Base-by-base conservation (phyloP, 1,139 yeast genomes). In the Yamadazyma friedrichii region DNA sequence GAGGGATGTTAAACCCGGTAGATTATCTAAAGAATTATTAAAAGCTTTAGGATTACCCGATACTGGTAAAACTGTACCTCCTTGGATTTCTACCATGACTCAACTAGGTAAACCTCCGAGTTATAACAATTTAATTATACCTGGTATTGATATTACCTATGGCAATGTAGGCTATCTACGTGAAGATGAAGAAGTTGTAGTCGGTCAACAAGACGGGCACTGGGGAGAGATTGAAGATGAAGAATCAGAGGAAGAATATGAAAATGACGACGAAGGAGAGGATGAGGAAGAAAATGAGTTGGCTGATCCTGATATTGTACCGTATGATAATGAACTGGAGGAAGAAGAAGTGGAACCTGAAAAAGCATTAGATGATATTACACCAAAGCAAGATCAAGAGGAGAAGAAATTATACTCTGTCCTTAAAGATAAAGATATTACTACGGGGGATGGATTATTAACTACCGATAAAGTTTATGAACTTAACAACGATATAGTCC, bases 51-150 rank as follows among this genome's bases (percentile, higher is more conserved):
- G 88, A 0, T 69, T 91, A 55, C 74, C 80, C 0, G 76, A 74
- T 2, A 78, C 79, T 29, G 70, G 69, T 22, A 44, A 44, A 9
- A 54, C 51, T 6, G 74, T 84, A 1, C 89, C 94, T 1, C 96
- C 97, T 0, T 93, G 98, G 98, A 72, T 85, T 16, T 60, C 74
- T 4, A 75, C 78, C 33, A 84, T 91, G 89, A 74, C 74, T 41
- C 72, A 78, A 42, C 55, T 78, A 16, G 98, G 98, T 0, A 82
- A 87, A 27, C 97, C 98, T 0, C 96, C 96, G 0, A 74, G 91
- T 12, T 93, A 89, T 59, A 81, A 82, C 3, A 73, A 79, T 28
- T 65, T 88, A 56, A 62, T 71, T 26, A 76, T 88, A 6, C 88
- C 78, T 1, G 78, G 78, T 0, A 75, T 51, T 70, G 86, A 48